phyloP scores from a whole-genome alignment of 352 stramenopile species.

The Globisporangium okanoganense region DNA sequence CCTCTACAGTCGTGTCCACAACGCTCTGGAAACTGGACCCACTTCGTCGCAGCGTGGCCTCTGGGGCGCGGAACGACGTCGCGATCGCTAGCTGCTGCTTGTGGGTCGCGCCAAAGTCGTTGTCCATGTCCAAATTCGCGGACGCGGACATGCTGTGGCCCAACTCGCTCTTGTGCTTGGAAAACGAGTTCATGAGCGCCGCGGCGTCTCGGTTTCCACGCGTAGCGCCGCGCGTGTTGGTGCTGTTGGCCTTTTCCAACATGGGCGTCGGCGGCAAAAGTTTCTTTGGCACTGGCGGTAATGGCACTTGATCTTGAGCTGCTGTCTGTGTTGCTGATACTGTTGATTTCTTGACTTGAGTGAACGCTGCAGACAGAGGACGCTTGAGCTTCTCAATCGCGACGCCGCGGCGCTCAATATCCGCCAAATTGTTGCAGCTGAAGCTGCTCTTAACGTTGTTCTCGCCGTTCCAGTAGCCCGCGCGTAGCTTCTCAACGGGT shows the following conservation, averaged over 20 bases:
- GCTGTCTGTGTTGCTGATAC: background rate
- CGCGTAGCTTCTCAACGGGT: conserved; percentile 39
- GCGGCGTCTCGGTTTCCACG: conserved; percentile 24
- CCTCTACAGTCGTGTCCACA: conserved; percentile 32
- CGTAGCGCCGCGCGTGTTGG: conserved; percentile 31
- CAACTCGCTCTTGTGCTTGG: conserved; percentile 44
- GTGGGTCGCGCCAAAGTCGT: conserved; percentile 33
- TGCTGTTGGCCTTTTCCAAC: conserved; percentile 32
- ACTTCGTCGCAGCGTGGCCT: conserved; percentile 17
- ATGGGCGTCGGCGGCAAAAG: background rate
- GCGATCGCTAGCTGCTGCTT: conserved; percentile 39
- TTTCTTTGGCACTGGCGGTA: conserved; percentile 8
- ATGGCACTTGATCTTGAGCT: background rate
- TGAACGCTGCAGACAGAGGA: background rate
- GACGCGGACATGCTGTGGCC: conserved; percentile 30
- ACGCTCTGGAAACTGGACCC: conserved; percentile 23
- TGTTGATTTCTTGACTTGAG: background rate
- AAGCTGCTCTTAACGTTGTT: conserved; percentile 80
- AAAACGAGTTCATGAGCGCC: conserved; percentile 28
- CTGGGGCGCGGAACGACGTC: conserved; percentile 26
- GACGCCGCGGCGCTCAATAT: conserved; percentile 52
- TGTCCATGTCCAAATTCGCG: conserved; percentile 15
- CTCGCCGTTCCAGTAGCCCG: conserved; percentile 65
- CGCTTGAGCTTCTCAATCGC: conserved; percentile 30
- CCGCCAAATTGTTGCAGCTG: conserved; percentile 75